Evolutionary conservation across 2,329 filamentous ascomycete species (phyloP), one percentile per base, ranked within the genome.

Genomic region (Phyllosticta citriasiana): DNA sequence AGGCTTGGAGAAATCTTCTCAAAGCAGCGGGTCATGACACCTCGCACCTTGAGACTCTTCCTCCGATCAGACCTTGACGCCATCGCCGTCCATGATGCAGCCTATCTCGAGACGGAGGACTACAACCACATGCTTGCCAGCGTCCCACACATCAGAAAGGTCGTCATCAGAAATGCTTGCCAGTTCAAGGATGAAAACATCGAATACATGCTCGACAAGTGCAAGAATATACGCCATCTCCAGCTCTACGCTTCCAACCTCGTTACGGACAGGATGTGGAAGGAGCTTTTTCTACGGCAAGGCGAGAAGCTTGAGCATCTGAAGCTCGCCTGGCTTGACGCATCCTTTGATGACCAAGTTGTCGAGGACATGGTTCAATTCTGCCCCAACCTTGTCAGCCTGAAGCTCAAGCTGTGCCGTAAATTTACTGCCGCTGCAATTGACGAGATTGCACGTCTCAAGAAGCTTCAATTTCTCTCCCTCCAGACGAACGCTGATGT

Each of bases 171-270:
- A 56, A 93, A 92, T 68, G 90, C 87, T n/a, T 89, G 94, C 57
- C 92, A 96, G 70, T 88, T 97, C 79, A 96, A 96, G 73, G 88
- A 97, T 68, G 80, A 80, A 50, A 88, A 91, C 52, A 82, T 97
- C 73, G 84, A 90, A 58, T 96, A 93, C 71, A 82, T 97, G 68
- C 78, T 89, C 22, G 85, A 85, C 60, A 88, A 89, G 55, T 82
- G 88, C 57, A 82, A 84, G 57, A 74, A 82, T 8, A 78, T 97
- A n/a, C 82, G 85, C 63, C 81, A 84, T 61, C 79, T 97, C 53
- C 88, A 91, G 64, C 80, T 97, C 0, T 87, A 94, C 64, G 89
- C 91, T 10, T 85, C 90, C 9, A 97, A 96, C 66, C 83, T 97
- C 0, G 78, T 97, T 16, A 86, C 87, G 9, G 86, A 94, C 63